These are phyloP conservation scores for Zygotorulaspora mrakii DNA, from an alignment of 1,139 yeast genomes.

Conservation along the genomic window DNA sequence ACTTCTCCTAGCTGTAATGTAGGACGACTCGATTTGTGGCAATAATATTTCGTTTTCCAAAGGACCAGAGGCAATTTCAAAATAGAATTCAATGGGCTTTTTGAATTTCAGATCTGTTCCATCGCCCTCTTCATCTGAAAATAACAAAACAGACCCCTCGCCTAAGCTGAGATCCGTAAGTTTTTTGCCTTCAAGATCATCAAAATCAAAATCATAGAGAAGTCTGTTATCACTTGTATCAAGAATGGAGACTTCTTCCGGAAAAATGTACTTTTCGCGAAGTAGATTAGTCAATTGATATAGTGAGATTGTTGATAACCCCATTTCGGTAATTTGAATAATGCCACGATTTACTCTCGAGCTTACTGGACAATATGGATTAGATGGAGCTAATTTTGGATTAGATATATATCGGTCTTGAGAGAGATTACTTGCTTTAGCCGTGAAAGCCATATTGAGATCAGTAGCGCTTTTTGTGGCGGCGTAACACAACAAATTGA, in stretches of 20 bases:
- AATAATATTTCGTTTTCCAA: slow-evolving; percentile 20
- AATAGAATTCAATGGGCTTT: slow-evolving; percentile 66
- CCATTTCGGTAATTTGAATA: slow-evolving; percentile 35
- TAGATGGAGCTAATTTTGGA: slow-evolving; percentile 58
- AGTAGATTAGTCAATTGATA: slow-evolving; percentile 47
- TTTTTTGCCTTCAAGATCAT: slow-evolving; percentile 58
- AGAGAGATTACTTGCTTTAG: slow-evolving; percentile 54
- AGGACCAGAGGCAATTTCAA: slow-evolving; percentile 37
- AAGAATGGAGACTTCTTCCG: slow-evolving; percentile 63
- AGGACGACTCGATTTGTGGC: slow-evolving; percentile 39
- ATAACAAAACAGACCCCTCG: slow-evolving; percentile 57
- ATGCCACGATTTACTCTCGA: slow-evolving; percentile 54
- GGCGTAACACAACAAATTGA: slow-evolving; percentile 34
- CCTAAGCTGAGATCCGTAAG: slow-evolving; percentile 54
- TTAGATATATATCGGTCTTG: slow-evolving; percentile 56
- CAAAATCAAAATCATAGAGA: slow-evolving; percentile 83
- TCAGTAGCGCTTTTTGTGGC: slow-evolving; percentile 23
- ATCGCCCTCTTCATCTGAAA: slow-evolving; percentile 57
- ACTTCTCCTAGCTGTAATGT: slow-evolving; percentile 11
- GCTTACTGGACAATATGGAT: slow-evolving; percentile 69
- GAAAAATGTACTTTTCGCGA: slow-evolving; percentile 49
- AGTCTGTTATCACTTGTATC: slow-evolving; percentile 58
- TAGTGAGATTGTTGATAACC: slow-evolving; percentile 36
- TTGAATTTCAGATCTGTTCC: slow-evolving; percentile 35
- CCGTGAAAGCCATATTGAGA: slow-evolving; percentile 56